Evolutionary conservation across 805 yeast genomes (phyloP).

Genomic region (Candida tammaniensis): DNA sequence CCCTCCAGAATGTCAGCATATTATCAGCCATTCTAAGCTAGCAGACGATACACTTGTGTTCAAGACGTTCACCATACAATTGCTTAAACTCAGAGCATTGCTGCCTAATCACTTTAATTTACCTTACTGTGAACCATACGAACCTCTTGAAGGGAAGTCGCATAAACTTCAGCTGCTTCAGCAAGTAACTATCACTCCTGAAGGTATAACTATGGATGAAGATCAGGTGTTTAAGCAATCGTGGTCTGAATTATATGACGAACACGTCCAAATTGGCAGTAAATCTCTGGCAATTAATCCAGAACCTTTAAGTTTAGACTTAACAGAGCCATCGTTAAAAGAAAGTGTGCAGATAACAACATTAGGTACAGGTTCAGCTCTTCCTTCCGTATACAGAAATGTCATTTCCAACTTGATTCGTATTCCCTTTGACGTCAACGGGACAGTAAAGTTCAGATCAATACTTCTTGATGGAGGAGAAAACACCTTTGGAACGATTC

Average conservation of each 20-base stretch:
- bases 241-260: slow-evolving; percentile 34
- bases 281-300: slow-evolving; percentile 17
- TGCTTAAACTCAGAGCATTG: slow-evolving; percentile 56
- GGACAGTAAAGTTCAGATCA: slow-evolving; percentile 33
- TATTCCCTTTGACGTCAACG: slow-evolving; percentile 47
- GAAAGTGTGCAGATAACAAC: slow-evolving; percentile 68
- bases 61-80: slow-evolving; percentile 50
- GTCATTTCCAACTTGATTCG: slow-evolving; percentile 80
- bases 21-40: slow-evolving; percentile 68
- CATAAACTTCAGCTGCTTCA: slow-evolving; percentile 32
- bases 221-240: slow-evolving; percentile 15
- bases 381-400: slow-evolving; percentile 82
- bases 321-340: slow-evolving; percentile 22
- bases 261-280: slow-evolving; percentile 20
- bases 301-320: slow-evolving; percentile 19
- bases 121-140: slow-evolving; percentile 25
- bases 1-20: slow-evolving; percentile 52
- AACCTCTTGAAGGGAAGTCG: slow-evolving; percentile 10
- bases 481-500: slow-evolving; percentile 73
- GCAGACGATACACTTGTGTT: slow-evolving; percentile 62
- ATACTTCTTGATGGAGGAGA: slow-evolving; percentile 93
- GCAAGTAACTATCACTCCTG: slow-evolving; percentile 21
- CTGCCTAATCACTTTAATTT: slow-evolving; percentile 45
- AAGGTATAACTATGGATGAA: slow-evolving; percentile 21
- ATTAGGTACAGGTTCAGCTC: slow-evolving; percentile 90